phyloP scores from a whole-genome alignment of 805 yeast genomes.

The Huiozyma sinensis region DNA sequence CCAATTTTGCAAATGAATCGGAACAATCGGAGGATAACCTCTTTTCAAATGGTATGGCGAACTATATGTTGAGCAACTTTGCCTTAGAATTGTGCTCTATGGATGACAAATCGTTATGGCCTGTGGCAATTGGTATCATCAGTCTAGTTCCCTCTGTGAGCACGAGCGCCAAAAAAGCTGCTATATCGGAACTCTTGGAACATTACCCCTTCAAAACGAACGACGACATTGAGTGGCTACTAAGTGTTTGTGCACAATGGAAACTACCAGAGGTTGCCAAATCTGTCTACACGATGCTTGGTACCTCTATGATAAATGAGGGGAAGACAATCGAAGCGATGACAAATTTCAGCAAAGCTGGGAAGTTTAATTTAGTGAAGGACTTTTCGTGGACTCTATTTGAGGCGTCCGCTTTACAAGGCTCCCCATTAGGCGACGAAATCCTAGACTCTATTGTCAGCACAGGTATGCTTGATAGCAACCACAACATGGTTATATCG shows the following conservation, averaged over 20 bases:
- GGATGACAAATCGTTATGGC: slow-evolving; percentile 40
- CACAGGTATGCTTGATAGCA: slow-evolving; percentile 18
- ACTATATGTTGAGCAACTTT: slow-evolving; percentile 21
- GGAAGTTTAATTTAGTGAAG: slow-evolving; percentile 41
- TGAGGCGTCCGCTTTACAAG: slow-evolving; percentile 45
- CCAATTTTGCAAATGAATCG: slow-evolving; percentile 21
- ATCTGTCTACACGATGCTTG: slow-evolving; percentile 41
- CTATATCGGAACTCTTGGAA: slow-evolving; percentile 50
- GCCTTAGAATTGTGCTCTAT: slow-evolving; percentile 24
- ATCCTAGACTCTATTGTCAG: slow-evolving; percentile 41
- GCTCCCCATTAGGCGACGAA: slow-evolving; percentile 45
- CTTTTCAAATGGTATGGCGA: slow-evolving; percentile 38
- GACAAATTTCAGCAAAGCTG: slow-evolving; percentile 52
- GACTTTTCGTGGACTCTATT: slow-evolving; percentile 49
- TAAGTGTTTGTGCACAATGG: slow-evolving; percentile 61
- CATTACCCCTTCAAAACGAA: slow-evolving; percentile 50
- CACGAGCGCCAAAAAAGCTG: slow-evolving; percentile 23
- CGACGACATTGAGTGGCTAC: slow-evolving; percentile 73
- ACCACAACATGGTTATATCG: slow-evolving; percentile 14
- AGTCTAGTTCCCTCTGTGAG: slow-evolving; percentile 36
- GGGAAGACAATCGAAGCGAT: slow-evolving; percentile 55
- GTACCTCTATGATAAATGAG: slow-evolving; percentile 38
- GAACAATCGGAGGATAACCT: slow-evolving; percentile 15
- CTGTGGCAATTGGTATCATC: slow-evolving; percentile 60
- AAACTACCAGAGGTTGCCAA: slow-evolving; percentile 48